phyloP scores from a whole-genome alignment of 1,139 yeast genomes.

The Sugiyamaella grinbergsii region DNA sequence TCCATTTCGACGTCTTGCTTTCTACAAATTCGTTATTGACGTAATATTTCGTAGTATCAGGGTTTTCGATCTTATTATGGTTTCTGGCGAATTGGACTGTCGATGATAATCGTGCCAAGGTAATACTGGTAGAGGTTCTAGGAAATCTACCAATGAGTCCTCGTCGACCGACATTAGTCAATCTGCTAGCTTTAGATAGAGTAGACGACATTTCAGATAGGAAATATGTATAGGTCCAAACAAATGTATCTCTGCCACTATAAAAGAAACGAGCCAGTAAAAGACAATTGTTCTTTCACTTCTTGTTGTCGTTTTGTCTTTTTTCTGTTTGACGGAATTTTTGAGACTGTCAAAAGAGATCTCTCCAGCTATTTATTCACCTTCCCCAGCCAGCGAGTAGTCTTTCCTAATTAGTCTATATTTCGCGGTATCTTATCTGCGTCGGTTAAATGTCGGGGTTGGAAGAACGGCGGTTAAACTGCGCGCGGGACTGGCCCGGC shows the following conservation, averaged over 20 bases:
- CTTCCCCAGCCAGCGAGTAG: slow-evolving; percentile 2
- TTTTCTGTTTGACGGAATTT: no score
- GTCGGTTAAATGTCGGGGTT: slow-evolving; percentile 15
- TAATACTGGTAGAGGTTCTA: not conserved
- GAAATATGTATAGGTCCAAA: not conserved
- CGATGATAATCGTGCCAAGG: slow-evolving; percentile 6
- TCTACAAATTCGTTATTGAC: slow-evolving; percentile 60
- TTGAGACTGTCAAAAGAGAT: not conserved
- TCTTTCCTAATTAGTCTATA: slow-evolving; percentile 7
- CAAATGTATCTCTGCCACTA: no score
- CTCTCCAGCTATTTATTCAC: slow-evolving; percentile 10
- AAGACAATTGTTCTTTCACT: not conserved
- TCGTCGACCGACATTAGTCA: slow-evolving; percentile 4
- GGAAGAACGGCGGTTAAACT: slow-evolving; percentile 2
- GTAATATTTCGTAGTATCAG: slow-evolving; percentile 59
- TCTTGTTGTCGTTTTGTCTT: no score
- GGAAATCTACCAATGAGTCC: not conserved
- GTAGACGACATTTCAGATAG: slow-evolving; percentile 1
- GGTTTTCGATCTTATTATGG: slow-evolving; percentile 43
- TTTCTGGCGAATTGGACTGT: slow-evolving; percentile 16
- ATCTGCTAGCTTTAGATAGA: slow-evolving; percentile 4
- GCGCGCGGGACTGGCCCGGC: not conserved
- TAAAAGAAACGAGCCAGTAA: not conserved
- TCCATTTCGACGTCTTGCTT: slow-evolving; percentile 62
- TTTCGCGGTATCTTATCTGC: slow-evolving; percentile 12